Conservation (phyloP, 805 yeast species). For the Starmerella kuoi region DNA sequence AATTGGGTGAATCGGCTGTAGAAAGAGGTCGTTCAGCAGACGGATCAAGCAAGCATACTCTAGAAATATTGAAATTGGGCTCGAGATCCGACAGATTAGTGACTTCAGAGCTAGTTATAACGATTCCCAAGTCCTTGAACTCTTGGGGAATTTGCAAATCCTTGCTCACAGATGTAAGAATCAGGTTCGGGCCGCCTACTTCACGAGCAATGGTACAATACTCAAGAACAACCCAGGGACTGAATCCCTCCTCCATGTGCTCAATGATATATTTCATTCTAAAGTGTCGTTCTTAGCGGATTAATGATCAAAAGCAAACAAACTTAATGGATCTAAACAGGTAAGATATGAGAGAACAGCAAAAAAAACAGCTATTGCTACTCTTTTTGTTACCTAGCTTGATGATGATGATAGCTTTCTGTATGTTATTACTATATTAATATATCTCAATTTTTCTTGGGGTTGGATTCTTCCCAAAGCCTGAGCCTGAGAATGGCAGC, state of each 20-base stretch:
- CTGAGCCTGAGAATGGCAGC: no score
- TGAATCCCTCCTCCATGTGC: slow-evolving; percentile 95
- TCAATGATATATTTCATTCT: slow-evolving; percentile 69
- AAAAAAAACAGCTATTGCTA: no score
- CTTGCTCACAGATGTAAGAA: slow-evolving; percentile 63
- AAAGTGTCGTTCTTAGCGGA: background rate
- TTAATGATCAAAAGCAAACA: background rate
- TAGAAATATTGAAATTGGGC: slow-evolving; percentile 32
- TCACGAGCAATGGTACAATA: slow-evolving; percentile 73
- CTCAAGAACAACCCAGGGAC: slow-evolving; percentile 89
- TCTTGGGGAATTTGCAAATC: slow-evolving; percentile 56
- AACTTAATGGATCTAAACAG: no score
- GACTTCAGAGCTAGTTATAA: slow-evolving; percentile 56
- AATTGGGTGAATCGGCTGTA: slow-evolving; percentile 53
- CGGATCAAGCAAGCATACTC: slow-evolving; percentile 82
- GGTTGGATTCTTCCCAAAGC: no score
- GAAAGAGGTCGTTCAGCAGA: slow-evolving; percentile 61
- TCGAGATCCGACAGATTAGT: slow-evolving; percentile 31
- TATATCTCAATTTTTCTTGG: no score
- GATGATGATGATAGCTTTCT: no score
- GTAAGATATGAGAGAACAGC: no score
- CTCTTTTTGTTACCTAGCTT: no score
- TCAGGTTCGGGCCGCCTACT: slow-evolving; percentile 63
- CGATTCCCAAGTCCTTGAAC: slow-evolving; percentile 28
- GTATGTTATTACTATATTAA: no score